These are phyloP conservation scores for Coniella vitis DNA, from an alignment of 2,329 filamentous ascomycete species.

Conservation along the genomic window DNA sequence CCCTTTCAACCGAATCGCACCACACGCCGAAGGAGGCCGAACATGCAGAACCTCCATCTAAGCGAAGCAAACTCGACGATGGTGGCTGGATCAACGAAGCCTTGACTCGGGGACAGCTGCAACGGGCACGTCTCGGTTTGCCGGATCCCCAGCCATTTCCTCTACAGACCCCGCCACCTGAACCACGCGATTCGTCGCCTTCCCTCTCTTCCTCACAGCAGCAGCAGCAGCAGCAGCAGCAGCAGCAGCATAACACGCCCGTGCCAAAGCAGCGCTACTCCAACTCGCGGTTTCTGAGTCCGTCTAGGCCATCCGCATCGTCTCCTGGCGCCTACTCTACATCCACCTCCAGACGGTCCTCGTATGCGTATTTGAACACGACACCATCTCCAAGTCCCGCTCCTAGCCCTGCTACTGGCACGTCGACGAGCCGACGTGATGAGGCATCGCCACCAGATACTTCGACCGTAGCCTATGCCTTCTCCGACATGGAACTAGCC, in stretches of 20 bases:
- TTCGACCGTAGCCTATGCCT: not conserved
- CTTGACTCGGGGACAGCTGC: not conserved
- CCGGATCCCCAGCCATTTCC: not conserved
- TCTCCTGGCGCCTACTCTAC: not conserved
- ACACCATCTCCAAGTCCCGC: constrained; percentile 5
- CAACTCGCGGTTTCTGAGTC: not conserved
- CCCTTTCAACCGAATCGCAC: not conserved
- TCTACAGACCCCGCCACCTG: not conserved
- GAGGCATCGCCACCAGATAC: constrained; percentile 2
- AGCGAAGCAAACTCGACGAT: constrained; percentile 3
- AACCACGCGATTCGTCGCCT: not conserved
- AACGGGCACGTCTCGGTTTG: not conserved
- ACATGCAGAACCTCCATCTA: not conserved
- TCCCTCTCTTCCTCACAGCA: not conserved
- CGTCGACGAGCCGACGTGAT: not conserved
- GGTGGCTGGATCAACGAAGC: not conserved
- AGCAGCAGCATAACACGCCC: not conserved
- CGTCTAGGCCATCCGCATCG: not conserved
- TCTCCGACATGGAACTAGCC: not conserved
- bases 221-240: too few relatives aligned
- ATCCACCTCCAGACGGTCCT: constrained; percentile 1
- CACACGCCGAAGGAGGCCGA: not conserved
- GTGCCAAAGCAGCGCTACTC: not conserved
- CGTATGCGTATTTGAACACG: constrained; percentile 1
- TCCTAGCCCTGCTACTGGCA: not conserved